Evolutionary conservation across 169 alveolate species (phyloP), one percentile per base, ranked within the genome.

Genomic region (Plasmodium gonderi): DNA sequence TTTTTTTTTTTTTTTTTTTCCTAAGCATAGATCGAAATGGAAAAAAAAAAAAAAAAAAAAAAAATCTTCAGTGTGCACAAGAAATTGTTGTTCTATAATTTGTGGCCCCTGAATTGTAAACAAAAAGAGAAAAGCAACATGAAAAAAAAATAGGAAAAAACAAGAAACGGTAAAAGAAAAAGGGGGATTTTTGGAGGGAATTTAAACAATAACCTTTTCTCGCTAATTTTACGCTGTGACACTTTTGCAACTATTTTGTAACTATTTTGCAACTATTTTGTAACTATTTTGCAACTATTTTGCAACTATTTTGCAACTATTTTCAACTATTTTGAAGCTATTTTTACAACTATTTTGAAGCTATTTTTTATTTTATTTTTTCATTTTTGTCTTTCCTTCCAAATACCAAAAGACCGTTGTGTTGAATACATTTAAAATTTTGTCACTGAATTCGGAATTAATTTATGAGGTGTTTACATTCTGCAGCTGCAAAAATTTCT

Each of bases 231-330:
- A 33, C 72, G 72, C 26, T 60, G 72, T 33, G 5, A 29, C 26
- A 51, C 72, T 51, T 51, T 4, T 9, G 68, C 14, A 12, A 51
- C 68, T n/a, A 11, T 9, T 9, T 6, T 9, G 72, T n/a, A n/a
- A n/a, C n/a, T n/a, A n/a, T n/a, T 60, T 60, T 60, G 72, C 72
- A 60, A 60, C 72, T 7, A 36, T n/a, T 60, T 60, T 60, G 72
- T 60, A 23, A 1, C 38, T 36, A 8, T 36, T n/a, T 60, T 23
- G 36, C 38, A 7, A 23, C 23, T 54, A 17, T 20, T 33, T 54
- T 54, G 17, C 23, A 60, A 51, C 68, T 17, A 20, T 49, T 49
- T 11, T 2, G 17, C 17, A n/a, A n/a, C 6, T 26, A 49, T 8
- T 60, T n/a, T n/a, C n/a, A n/a, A n/a, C 26, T 60, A 60, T 23